Base-by-base conservation (phyloP, 805 yeast species). In the Yamadazyma kitorensis region DNA sequence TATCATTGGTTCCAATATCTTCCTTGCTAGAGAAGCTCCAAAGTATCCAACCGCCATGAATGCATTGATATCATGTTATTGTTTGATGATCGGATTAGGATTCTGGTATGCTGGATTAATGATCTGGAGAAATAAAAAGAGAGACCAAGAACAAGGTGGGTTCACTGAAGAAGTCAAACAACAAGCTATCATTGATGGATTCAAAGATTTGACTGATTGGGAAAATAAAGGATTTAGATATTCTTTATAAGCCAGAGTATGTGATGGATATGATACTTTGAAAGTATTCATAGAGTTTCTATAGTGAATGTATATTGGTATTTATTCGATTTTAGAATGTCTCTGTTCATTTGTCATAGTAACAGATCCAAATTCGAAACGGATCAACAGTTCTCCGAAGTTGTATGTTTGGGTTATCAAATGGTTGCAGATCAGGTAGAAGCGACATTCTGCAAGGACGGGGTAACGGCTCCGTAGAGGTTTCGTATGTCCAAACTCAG, bases 1-100 rank as follows among this genome's bases (percentile, higher is more conserved):
- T 39, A 54, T 54, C 25, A 31, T 49, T 29, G 61, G 61, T 2
- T 46, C 59, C 17, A 49, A 52, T 26, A 47, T 54, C 13, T 53
- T 54, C 42, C 41, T 35, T 29, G 37, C 54, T 1, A 40, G 35
- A 12, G 45, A 54, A 31, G 53, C 55, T 6, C 61, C 61, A 10
- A 48, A 45, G 29, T 54, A 54, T 34, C 29, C 18, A 8, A 45
- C 47, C 29, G 60, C 57, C 20, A 51, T 55, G 47, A 44, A 36
- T 22, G 58, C 48, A 2, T 45, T 51, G 18, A 51, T 51, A 16
- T 34, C 44, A 4, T 51, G 54, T 24, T 55, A 55, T 34, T 40
- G 37, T 15, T 47, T 36, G 1, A 45, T 51, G 43, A 55, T 55
- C 27, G 53, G 33, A 1, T 19, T 52, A 5, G 45, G 45, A 1